A percentile compares a stretch with the other conserved stretches of the same genome.
Evolutionary conservation across 345 rosid genomes (phyloP).

Genomic region (Combretum micranthum): DNA sequence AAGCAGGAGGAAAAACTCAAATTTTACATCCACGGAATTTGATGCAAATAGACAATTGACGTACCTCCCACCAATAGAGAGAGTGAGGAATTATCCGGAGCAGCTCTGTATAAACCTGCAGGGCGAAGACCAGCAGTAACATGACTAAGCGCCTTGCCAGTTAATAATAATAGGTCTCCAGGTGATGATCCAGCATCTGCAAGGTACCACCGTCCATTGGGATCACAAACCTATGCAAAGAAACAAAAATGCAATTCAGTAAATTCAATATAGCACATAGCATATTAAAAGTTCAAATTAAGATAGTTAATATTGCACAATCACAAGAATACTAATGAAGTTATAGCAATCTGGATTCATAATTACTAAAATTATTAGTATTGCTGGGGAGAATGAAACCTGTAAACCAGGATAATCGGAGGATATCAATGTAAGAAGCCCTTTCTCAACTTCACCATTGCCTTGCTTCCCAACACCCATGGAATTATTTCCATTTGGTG

Average conservation of each 20-base stretch:
- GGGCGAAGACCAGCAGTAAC: slow-evolving; percentile 96
- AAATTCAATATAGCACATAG: neutral
- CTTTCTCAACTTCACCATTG: slow-evolving; percentile 87
- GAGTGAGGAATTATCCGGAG: slow-evolving; percentile 42
- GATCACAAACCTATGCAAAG: slow-evolving; percentile 77
- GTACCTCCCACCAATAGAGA: slow-evolving; percentile 69
- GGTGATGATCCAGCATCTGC: slow-evolving; percentile 75
- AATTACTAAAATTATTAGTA: neutral
- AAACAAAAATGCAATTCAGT: slow-evolving; percentile 2
- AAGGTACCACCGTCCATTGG: slow-evolving; percentile 91
- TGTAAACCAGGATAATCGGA: slow-evolving; percentile 75
- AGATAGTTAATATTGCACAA: no score
- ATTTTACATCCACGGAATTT: neutral
- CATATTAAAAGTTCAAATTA: neutral
- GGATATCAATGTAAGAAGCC: slow-evolving; percentile 75
- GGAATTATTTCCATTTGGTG: slow-evolving; percentile 71
- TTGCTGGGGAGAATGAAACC: slow-evolving; percentile 31
- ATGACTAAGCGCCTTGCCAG: slow-evolving; percentile 93
- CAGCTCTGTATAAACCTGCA: slow-evolving; percentile 64
- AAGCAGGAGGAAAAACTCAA: neutral
- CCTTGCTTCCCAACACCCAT: slow-evolving; percentile 60
- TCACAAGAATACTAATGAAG: no score
- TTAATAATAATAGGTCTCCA: slow-evolving; percentile 75
- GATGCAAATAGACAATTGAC: slow-evolving; percentile 6
- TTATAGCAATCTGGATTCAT: no score